These are phyloP conservation scores for Alternaria viburni DNA, from an alignment of 2,329 filamentous ascomycete species.

Conservation along the genomic window DNA sequence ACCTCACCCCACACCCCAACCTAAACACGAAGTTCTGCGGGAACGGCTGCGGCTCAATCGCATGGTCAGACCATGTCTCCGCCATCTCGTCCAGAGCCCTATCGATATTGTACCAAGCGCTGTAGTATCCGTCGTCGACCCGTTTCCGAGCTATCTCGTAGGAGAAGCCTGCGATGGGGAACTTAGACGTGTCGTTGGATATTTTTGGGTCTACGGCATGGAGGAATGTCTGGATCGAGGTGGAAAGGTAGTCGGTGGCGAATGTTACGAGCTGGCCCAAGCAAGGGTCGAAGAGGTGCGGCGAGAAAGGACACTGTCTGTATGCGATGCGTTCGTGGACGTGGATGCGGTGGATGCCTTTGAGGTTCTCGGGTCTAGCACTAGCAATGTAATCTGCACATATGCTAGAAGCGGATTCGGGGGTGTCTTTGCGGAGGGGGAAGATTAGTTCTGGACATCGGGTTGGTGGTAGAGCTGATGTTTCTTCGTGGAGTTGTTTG, in stretches of 20 bases:
- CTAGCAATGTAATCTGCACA: rapidly evolving
- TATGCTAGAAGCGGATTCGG: neutral
- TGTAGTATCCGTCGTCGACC: neutral
- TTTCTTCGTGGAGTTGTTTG: neutral
- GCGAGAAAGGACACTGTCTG: neutral
- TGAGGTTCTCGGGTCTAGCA: neutral
- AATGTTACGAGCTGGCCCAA: neutral
- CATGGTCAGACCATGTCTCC: neutral
- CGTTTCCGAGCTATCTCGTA: neutral
- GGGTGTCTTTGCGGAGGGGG: neutral
- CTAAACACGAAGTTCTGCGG: neutral
- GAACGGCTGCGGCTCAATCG: neutral
- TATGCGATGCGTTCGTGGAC: neutral
- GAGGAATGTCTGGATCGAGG: neutral
- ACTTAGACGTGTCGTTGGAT: neutral
- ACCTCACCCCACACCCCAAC: neutral
- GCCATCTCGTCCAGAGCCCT: neutral
- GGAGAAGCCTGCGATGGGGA: neutral
- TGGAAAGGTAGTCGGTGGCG: neutral
- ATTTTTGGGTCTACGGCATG: neutral
- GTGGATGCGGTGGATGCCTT: neutral
- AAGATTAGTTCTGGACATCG: neutral
- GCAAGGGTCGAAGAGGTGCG: neutral
- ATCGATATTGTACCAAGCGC: neutral
- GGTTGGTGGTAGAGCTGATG: neutral